Percentiles rank a stretch among this genome's conserved stretches.
phyloP scores from a whole-genome alignment of 495 filamentous ascomycete genomes.

The Xylaria flabelliformis region DNA sequence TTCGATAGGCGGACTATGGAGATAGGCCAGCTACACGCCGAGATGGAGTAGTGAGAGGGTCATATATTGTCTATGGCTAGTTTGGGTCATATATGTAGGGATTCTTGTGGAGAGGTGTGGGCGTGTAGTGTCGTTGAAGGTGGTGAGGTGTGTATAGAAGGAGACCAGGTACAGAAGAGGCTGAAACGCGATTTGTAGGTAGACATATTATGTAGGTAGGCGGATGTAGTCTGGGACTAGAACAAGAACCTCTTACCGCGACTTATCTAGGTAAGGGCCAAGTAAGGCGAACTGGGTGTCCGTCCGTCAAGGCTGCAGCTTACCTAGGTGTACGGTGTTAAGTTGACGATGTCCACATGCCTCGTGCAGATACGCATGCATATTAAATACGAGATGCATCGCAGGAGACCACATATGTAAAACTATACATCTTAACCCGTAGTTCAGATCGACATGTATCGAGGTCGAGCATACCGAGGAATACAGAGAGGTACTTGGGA shows the following conservation, averaged over 20 bases:
- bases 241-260: neutral
- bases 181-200: conserved; percentile 14
- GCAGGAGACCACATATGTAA: neutral
- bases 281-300: neutral
- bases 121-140: neutral
- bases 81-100: neutral
- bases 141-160: neutral
- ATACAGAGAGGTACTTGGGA: conserved; percentile 8
- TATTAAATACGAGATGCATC: neutral
- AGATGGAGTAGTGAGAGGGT: neutral
- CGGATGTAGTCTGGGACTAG: too few relatives aligned
- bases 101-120: neutral
- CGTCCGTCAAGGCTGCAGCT: neutral
- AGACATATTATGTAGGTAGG: neutral
- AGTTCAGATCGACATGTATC: neutral
- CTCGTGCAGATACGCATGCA: conserved; percentile 12
- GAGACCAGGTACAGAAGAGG: neutral
- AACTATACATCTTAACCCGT: neutral
- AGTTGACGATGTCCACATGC: neutral
- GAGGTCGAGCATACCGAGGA: conserved; percentile 7
- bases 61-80: neutral
- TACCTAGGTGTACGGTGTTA: conserved; percentile 12
- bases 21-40: neutral
- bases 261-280: neutral
- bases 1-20: neutral